Evolutionary conservation across 2,329 filamentous ascomycete genomes (phyloP).

Genomic region (Simplicillium aogashimaense): DNA sequence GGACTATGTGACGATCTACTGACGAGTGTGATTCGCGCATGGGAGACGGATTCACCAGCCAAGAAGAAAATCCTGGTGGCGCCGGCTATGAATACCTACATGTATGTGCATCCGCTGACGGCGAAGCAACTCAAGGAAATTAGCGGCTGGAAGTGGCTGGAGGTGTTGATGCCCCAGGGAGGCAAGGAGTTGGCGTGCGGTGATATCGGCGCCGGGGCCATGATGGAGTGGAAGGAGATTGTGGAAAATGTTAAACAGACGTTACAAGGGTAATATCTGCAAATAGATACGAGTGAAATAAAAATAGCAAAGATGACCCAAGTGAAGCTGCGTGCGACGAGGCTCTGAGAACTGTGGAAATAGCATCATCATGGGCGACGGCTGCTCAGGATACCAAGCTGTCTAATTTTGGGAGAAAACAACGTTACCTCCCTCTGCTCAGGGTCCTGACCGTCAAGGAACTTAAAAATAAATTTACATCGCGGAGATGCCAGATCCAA

Average conservation of each 20-base stretch:
- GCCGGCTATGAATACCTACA: slow-evolving; percentile 79
- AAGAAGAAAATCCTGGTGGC: slow-evolving; percentile 66
- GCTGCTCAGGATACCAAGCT: no score
- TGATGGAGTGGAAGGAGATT: slow-evolving; percentile 73
- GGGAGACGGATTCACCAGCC: slow-evolving; percentile 62
- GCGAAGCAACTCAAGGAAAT: slow-evolving; percentile 59
- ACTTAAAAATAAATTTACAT: background rate
- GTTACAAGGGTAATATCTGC: slow-evolving; percentile 14
- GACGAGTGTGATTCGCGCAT: slow-evolving; percentile 67
- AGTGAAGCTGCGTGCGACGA: no score
- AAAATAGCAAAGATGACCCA: no score
- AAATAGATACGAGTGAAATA: no score
- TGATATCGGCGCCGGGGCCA: slow-evolving; percentile 71
- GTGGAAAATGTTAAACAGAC: slow-evolving; percentile 52
- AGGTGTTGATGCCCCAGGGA: slow-evolving; percentile 56
- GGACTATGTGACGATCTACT: slow-evolving; percentile 74
- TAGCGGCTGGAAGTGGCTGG: slow-evolving; percentile 48
- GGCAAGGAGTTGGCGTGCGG: slow-evolving; percentile 77
- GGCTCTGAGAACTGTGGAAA: no score
- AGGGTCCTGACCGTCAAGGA: slow-evolving; percentile 12
- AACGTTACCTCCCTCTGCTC: no score
- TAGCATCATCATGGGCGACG: no score
- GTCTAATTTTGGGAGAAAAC: no score
- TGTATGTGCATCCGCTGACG: slow-evolving; percentile 84
- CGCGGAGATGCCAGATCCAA: no score